These are phyloP conservation scores for Ramalina intermedia DNA, from an alignment of 495 filamentous ascomycete genomes.

Conservation along the genomic window DNA sequence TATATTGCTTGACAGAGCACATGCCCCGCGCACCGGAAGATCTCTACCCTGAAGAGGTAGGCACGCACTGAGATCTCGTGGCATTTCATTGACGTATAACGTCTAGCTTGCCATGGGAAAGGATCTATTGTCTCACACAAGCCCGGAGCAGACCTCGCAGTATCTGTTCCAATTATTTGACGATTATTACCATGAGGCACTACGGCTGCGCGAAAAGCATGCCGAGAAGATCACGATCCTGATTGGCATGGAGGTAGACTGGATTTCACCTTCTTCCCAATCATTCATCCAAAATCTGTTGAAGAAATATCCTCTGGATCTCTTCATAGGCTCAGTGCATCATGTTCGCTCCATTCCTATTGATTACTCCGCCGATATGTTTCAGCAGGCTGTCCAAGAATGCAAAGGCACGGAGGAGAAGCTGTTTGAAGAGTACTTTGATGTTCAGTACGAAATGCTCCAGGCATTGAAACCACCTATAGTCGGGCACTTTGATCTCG, in stretches of 20 bases:
- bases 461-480: slow-evolving; percentile 55
- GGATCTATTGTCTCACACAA: neutral
- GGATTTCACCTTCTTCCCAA: slow-evolving; percentile 58
- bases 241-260: slow-evolving; percentile 87
- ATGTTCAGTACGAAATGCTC: slow-evolving; percentile 74
- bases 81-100: neutral
- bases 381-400: slow-evolving; percentile 41
- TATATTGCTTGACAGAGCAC: slow-evolving; percentile 90
- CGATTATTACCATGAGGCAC: slow-evolving; percentile 56
- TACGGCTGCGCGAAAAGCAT: slow-evolving; percentile 56
- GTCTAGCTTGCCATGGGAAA: neutral
- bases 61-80: neutral
- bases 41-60: slow-evolving; percentile 89
- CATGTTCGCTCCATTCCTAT: slow-evolving; percentile 78
- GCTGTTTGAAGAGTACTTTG: slow-evolving; percentile 71
- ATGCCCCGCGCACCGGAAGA: slow-evolving; percentile 72
- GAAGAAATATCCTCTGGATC: slow-evolving; percentile 51
- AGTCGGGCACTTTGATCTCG: slow-evolving; percentile 88
- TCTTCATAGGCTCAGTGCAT: slow-evolving; percentile 84
- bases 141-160: slow-evolving; percentile 17
- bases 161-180: slow-evolving; percentile 43
- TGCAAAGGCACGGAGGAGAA: slow-evolving; percentile 52
- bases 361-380: slow-evolving; percentile 62
- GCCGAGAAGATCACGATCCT: slow-evolving; percentile 58
- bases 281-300: slow-evolving; percentile 43